These are phyloP conservation scores for Penicillium canariense DNA, from an alignment of 495 filamentous ascomycete genomes.

Conservation along the genomic window DNA sequence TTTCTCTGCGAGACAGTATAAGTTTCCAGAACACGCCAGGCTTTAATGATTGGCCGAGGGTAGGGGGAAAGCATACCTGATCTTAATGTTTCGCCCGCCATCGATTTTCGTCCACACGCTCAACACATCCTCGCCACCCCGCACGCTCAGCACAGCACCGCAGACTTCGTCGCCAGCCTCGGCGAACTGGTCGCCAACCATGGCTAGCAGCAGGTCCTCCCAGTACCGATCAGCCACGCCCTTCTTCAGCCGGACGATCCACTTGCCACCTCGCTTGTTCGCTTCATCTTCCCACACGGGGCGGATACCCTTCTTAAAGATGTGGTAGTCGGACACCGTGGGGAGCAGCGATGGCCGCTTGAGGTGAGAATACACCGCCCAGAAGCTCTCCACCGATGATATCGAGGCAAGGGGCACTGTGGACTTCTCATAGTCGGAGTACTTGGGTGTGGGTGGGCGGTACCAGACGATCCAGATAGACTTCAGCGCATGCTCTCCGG, in stretches of 20 bases:
- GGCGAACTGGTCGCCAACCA: constrained; percentile 91
- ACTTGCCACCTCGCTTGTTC: constrained; percentile 94
- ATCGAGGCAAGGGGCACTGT: constrained; percentile 81
- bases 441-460: constrained; percentile 90
- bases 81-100: constrained; percentile 91
- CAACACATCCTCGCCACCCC: constrained; percentile 93
- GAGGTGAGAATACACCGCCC: constrained; percentile 85
- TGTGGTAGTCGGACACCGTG: constrained; percentile 93
- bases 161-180: constrained; percentile 95
- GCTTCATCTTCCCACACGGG: constrained; percentile 99
- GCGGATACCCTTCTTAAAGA: constrained; percentile 95
- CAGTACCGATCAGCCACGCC: constrained; percentile 96
- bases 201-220: constrained; percentile 89
- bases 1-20: constrained; percentile 61
- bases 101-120: constrained; percentile 96
- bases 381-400: constrained; percentile 85
- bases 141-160: constrained; percentile 87
- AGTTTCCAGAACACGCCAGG: constrained; percentile 59
- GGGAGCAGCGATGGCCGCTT: constrained; percentile 86
- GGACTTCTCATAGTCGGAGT: constrained; percentile 97
- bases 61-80: constrained; percentile 66
- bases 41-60: constrained; percentile 94
- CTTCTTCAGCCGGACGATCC: constrained; percentile 94
- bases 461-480: constrained; percentile 97
- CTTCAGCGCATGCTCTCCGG: constrained; percentile 64